Evolutionary conservation across 768 basidiomycete genomes (phyloP).

Genomic region (Naganishia randhawae): DNA sequence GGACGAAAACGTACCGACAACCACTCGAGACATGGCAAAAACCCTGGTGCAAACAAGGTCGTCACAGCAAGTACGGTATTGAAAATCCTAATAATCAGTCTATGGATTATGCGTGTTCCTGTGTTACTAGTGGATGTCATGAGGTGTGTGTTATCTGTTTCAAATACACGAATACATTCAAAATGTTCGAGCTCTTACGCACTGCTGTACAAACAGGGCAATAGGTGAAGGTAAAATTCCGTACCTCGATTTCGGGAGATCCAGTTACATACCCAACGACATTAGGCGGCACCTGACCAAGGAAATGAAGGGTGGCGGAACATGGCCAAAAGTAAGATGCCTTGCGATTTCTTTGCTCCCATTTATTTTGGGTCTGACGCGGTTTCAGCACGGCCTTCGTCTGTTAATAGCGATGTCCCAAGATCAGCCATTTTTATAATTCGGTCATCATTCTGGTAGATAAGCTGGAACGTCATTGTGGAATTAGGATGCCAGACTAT

Average conservation of each 20-base stretch:
- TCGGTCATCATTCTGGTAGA: constrained; percentile 1
- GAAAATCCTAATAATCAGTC: constrained; percentile 16
- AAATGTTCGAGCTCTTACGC: no score
- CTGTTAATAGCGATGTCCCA: not conserved
- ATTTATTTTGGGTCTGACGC: not conserved
- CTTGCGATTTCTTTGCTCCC: not conserved
- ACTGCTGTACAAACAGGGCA: constrained; percentile 4
- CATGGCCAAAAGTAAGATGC: constrained; percentile 17
- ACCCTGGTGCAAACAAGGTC: not conserved
- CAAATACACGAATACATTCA: no score
- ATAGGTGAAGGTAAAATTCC: constrained; percentile 25
- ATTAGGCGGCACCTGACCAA: constrained; percentile 18
- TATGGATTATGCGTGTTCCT: constrained; percentile 27
- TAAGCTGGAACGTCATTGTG: constrained; percentile 24
- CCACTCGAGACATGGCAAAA: constrained; percentile 7
- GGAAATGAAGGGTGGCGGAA: constrained; percentile 16
- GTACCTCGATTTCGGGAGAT: constrained; percentile 26
- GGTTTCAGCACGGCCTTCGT: not conserved
- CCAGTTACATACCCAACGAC: constrained; percentile 12
- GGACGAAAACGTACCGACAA: not conserved
- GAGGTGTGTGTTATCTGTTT: constrained; percentile 20
- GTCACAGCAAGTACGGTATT: constrained; percentile 21
- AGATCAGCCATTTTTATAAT: not conserved
- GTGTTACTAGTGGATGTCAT: constrained; percentile 27
- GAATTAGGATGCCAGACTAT: constrained; percentile 30